phyloP scores from a whole-genome alignment of 2,329 filamentous ascomycete species.

The Hirsutella thompsonii region DNA sequence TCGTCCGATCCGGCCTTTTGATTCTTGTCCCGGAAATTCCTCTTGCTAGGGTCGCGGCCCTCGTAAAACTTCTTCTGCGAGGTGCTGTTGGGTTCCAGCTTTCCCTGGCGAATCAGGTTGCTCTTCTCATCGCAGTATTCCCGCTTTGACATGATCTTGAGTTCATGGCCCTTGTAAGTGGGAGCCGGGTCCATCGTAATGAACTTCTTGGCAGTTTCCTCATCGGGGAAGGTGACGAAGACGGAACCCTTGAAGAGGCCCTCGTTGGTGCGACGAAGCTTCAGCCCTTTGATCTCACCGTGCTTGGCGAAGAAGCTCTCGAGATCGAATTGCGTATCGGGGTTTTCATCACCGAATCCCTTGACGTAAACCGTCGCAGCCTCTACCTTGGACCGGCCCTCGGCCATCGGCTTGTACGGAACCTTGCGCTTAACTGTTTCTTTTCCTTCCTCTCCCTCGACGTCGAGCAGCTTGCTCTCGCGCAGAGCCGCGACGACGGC shows the following conservation, averaged over 20 bases:
- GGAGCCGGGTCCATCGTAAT: constrained; percentile 68
- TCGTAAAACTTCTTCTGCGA: constrained; percentile 34
- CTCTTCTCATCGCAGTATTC: constrained; percentile 74
- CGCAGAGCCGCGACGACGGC: constrained; percentile 74
- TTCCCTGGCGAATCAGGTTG: constrained; percentile 57
- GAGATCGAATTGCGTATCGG: constrained; percentile 81
- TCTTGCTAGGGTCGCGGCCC: constrained; percentile 23
- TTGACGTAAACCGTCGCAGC: constrained; percentile 78
- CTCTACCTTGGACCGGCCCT: constrained; percentile 53
- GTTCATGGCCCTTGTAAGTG: constrained; percentile 66
- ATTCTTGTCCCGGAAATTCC: constrained; percentile 20
- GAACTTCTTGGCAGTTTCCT: constrained; percentile 71
- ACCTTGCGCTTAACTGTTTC: constrained; percentile 68
- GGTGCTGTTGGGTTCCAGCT: constrained; percentile 44
- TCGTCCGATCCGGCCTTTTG: constrained; percentile 36
- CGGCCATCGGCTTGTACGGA: constrained; percentile 46
- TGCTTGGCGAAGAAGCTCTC: constrained; percentile 81
- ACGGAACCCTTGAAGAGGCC: constrained; percentile 89
- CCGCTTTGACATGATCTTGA: constrained; percentile 78
- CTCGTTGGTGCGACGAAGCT: constrained; percentile 64
- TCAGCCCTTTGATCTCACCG: constrained; percentile 69
- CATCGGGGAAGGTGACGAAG: constrained; percentile 80
- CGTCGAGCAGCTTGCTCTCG: constrained; percentile 58
- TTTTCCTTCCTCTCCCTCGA: constrained; percentile 60
- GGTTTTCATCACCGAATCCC: constrained; percentile 78